Percentiles rank a stretch among this genome's conserved stretches.
These are phyloP conservation scores for Fusarium poae DNA, from an alignment of 2,329 filamentous ascomycete genomes.

Conservation along the genomic window DNA sequence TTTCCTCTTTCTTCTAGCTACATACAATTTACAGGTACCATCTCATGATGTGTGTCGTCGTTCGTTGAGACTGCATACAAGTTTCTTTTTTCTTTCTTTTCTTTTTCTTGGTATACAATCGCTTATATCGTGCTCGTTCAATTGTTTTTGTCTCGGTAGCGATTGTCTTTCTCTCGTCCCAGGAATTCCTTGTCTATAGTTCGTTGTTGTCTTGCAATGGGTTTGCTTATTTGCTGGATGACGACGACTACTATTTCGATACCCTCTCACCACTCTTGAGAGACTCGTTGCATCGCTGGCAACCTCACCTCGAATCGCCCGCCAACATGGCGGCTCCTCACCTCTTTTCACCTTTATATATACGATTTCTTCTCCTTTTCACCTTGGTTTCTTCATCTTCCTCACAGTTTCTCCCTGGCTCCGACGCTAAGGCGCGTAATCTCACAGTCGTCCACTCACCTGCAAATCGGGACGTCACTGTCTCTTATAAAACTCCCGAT, in stretches of 20 bases:
- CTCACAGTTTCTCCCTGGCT: slow-evolving; percentile 54
- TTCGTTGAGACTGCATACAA: slow-evolving; percentile 22
- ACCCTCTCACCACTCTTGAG: slow-evolving; percentile 35
- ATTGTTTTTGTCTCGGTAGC: slow-evolving; percentile 24
- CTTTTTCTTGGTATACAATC: slow-evolving; percentile 6
- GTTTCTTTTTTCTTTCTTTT: slow-evolving; percentile 1
- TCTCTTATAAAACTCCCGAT: slow-evolving; percentile 73
- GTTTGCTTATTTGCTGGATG: slow-evolving; percentile 39
- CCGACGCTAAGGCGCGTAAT: slow-evolving; percentile 53
- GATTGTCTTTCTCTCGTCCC: slow-evolving; percentile 18
- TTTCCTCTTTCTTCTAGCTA: slow-evolving; percentile 27
- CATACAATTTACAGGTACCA: slow-evolving; percentile 20
- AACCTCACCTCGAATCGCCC: slow-evolving; percentile 4
- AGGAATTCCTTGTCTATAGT: slow-evolving; percentile 20
- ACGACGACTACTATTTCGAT: slow-evolving; percentile 36
- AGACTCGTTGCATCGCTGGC: slow-evolving; percentile 7
- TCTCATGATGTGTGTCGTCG: slow-evolving; percentile 23
- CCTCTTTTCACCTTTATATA: slow-evolving; percentile 18
- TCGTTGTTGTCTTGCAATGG: slow-evolving; percentile 26
- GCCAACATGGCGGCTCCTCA: slow-evolving; percentile 32
- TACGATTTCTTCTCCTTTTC: slow-evolving; percentile 34
- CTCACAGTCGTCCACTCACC: slow-evolving; percentile 72
- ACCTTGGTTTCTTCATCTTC: slow-evolving; percentile 35
- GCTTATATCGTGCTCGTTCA: slow-evolving; percentile 10
- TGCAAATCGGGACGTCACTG: slow-evolving; percentile 72